phyloP scores from a whole-genome alignment of 176 grass and related monocot species.

The Stipa capillata region DNA sequence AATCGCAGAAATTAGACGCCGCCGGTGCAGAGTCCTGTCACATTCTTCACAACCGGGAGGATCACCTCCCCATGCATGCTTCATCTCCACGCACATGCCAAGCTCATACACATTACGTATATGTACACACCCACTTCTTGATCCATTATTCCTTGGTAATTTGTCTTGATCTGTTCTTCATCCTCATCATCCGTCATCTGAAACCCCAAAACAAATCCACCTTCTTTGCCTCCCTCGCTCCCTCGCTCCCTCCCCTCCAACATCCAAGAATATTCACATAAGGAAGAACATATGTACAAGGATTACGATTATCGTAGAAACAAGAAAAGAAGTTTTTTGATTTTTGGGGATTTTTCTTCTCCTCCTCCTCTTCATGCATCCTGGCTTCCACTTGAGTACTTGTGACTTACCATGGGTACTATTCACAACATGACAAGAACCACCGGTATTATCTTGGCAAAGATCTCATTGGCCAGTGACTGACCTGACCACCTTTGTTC shows the following conservation, averaged over 20 bases:
- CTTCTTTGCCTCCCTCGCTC: too few relatives aligned
- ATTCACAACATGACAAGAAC: too few relatives aligned
- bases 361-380: background rate
- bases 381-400: background rate
- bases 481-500: background rate
- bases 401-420: background rate
- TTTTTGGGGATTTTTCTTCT: background rate
- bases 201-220: slow-evolving; percentile 50
- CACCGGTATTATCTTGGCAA: background rate
- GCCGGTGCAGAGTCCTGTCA: background rate
- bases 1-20: slow-evolving; percentile 26
- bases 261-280: slow-evolving; percentile 30
- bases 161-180: background rate
- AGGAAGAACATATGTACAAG: slow-evolving; percentile 24
- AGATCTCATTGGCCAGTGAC: background rate
- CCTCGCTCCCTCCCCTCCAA: background rate
- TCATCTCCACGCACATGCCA: background rate
- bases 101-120: background rate
- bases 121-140: background rate
- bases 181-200: background rate
- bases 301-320: slow-evolving; percentile 1
- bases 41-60: background rate
- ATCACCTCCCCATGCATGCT: background rate
- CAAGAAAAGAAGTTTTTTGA: background rate
- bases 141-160: background rate